Conservation (phyloP, 2,329 filamentous ascomycete species). For the Ascosphaera aggregata region DNA sequence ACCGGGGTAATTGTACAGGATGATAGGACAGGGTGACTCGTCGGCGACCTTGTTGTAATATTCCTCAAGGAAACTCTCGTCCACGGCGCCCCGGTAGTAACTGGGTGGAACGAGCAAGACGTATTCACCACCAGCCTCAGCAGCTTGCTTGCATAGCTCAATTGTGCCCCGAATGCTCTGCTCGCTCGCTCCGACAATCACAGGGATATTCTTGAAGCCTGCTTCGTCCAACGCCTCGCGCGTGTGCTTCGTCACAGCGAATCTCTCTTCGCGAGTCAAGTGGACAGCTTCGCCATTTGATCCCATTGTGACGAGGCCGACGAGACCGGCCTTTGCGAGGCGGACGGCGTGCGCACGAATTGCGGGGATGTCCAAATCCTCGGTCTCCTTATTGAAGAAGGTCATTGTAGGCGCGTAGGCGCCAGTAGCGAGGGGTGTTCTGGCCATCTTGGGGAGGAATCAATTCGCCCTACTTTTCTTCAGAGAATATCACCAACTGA, state of each 20-base stretch:
- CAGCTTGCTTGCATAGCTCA: conserved; percentile 43
- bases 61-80: conserved; percentile 47
- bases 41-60: conserved; percentile 59
- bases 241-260: conserved; percentile 50
- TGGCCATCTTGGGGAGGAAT: background rate
- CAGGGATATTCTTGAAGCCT: conserved; percentile 50
- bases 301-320: conserved; percentile 66
- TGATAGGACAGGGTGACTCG: conserved; percentile 48
- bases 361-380: conserved; percentile 58
- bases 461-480: no score
- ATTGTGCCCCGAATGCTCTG: conserved; percentile 64
- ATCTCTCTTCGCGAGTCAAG: conserved; percentile 55
- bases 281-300: conserved; percentile 82
- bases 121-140: conserved; percentile 53
- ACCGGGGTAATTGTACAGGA: conserved; percentile 81
- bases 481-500: no score
- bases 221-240: conserved; percentile 63
- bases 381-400: conserved; percentile 64
- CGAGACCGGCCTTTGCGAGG: conserved; percentile 53
- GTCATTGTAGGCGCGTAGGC: conserved; percentile 87
- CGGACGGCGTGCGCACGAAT: conserved; percentile 65
- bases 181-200: conserved; percentile 63
- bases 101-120: conserved; percentile 57
- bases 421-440: conserved; percentile 47
- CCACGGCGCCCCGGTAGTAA: conserved; percentile 59